These are phyloP conservation scores for Pichia heedii DNA, from an alignment of 805 yeast genomes.

Conservation along the genomic window DNA sequence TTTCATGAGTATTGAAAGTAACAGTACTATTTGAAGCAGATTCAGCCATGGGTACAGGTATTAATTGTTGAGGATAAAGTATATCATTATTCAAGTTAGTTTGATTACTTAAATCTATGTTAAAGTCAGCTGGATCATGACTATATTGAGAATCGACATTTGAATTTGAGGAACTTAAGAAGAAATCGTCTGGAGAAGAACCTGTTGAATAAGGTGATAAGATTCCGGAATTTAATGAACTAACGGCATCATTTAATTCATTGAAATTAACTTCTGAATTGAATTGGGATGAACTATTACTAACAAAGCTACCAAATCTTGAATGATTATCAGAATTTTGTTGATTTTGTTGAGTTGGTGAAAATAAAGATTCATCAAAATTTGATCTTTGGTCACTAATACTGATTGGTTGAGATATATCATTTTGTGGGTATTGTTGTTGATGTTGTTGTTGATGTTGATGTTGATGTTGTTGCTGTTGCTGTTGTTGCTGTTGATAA, in stretches of 20 bases:
- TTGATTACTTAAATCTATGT: conserved; percentile 5
- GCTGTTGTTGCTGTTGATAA: conserved; percentile 7
- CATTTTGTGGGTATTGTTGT: conserved; percentile 2
- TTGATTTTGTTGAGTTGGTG: not conserved
- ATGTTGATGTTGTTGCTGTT: conserved; percentile 6
- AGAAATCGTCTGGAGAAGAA: conserved; percentile 30
- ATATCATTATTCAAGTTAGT: conserved; percentile 8
- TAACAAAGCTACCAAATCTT: conserved; percentile 15
- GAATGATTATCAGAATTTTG: conserved; percentile 4
- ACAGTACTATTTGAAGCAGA: conserved; percentile 24
- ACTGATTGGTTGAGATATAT: not conserved
- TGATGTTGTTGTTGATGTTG: conserved; percentile 8
- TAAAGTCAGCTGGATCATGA: conserved; percentile 8
- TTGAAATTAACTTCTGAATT: conserved; percentile 23
- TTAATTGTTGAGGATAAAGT: conserved; percentile 10
- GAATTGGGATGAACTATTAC: conserved; percentile 13
- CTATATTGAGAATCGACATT: conserved; percentile 14
- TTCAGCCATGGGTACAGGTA: conserved; percentile 23
- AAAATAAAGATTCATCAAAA: not conserved
- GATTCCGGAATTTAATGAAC: conserved; percentile 23
- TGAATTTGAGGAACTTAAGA: conserved; percentile 16
- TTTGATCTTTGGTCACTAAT: conserved; percentile 1
- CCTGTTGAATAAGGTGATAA: conserved; percentile 30
- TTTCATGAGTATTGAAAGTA: conserved; percentile 17
- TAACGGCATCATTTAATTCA: conserved; percentile 25